A percentile compares a stretch with the other conserved stretches of the same genome.
Evolutionary conservation across 2,329 filamentous ascomycete genomes (phyloP).

Genomic region (Geosmithia morbida): DNA sequence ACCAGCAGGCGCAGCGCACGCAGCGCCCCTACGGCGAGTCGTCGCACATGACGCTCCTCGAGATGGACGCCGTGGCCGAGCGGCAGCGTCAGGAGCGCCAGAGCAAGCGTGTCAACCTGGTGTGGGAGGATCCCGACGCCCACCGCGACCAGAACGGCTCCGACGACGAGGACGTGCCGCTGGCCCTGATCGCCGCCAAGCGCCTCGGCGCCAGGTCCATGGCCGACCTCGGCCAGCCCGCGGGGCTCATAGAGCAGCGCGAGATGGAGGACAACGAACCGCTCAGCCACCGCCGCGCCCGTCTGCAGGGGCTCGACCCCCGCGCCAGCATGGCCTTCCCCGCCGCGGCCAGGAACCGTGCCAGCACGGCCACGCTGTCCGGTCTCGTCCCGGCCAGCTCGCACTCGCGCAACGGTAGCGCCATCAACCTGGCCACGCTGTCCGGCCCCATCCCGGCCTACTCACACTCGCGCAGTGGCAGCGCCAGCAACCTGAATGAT

Average conservation of each 20-base stretch:
- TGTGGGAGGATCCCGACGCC: conserved; percentile 64
- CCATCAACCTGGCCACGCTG: conserved; percentile 1
- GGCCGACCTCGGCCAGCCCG: conserved; percentile 44
- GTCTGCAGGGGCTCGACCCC: conserved; percentile 51
- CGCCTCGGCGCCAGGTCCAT: conserved; percentile 32
- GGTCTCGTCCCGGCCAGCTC: conserved; percentile 7
- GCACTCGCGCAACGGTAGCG: too few relatives aligned
- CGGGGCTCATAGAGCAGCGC: conserved; percentile 66
- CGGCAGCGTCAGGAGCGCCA: conserved; percentile 63
- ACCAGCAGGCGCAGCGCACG: conserved; percentile 70
- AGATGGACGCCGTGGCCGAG: conserved; percentile 83
- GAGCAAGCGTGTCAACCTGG: conserved; percentile 66
- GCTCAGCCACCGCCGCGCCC: conserved; percentile 59
- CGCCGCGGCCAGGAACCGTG: conserved; percentile 14
- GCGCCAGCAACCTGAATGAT: conserved; percentile 1
- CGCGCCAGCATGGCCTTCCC: conserved; percentile 19
- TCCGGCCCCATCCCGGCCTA: too few relatives aligned
- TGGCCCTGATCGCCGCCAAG: conserved; percentile 62
- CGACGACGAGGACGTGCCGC: conserved; percentile 74
- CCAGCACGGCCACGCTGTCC: conserved; percentile 28
- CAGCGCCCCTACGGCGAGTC: conserved; percentile 49
- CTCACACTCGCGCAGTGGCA: neutral
- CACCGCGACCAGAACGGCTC: conserved; percentile 28
- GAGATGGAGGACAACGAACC: conserved; percentile 90
- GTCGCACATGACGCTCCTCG: conserved; percentile 80